Conservation (phyloP, 1,284 basidiomycete genomes). For the Testicularia cyperi region DNA sequence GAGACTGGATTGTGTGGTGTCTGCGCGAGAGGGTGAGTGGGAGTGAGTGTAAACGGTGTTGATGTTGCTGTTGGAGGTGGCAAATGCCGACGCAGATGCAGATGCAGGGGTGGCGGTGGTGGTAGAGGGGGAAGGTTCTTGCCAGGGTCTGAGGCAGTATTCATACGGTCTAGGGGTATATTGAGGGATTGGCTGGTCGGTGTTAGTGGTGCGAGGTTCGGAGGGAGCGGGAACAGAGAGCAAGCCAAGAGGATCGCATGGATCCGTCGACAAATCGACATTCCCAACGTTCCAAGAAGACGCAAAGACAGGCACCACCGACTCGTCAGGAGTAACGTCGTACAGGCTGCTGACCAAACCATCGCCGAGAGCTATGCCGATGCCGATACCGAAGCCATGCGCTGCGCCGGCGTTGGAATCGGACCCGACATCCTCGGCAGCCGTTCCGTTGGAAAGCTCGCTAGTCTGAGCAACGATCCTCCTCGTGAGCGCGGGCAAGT, state of each 20-base stretch:
- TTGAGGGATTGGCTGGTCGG: neutral
- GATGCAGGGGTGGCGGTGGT: neutral
- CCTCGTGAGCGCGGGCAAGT: conserved; percentile 12
- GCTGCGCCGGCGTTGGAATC: neutral
- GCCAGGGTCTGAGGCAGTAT: conserved; percentile 24
- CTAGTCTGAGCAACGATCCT: conserved; percentile 10
- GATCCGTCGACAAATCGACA: neutral
- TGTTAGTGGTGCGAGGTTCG: neutral
- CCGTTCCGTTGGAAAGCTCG: neutral
- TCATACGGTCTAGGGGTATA: conserved; percentile 8
- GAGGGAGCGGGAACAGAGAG: neutral
- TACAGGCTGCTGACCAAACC: conserved; percentile 40
- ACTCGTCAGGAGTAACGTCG: conserved; percentile 19
- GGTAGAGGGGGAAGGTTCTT: conserved; percentile 9
- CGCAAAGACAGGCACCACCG: conserved; percentile 15
- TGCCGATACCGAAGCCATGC: neutral
- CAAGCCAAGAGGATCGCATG: conserved; percentile 5
- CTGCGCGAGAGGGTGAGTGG: too few relatives aligned
- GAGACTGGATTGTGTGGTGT: too few relatives aligned
- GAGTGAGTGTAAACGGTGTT: too few relatives aligned
- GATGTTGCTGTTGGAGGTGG: conserved; percentile 2
- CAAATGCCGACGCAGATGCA: neutral
- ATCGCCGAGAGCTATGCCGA: too few relatives aligned
- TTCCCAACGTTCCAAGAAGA: conserved; percentile 15
- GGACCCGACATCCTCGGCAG: neutral